A percentile compares a stretch with the other conserved stretches of the same genome.
These are phyloP conservation scores for Geotrichum fermentans DNA, from an alignment of 1,139 yeast genomes.

Conservation along the genomic window DNA sequence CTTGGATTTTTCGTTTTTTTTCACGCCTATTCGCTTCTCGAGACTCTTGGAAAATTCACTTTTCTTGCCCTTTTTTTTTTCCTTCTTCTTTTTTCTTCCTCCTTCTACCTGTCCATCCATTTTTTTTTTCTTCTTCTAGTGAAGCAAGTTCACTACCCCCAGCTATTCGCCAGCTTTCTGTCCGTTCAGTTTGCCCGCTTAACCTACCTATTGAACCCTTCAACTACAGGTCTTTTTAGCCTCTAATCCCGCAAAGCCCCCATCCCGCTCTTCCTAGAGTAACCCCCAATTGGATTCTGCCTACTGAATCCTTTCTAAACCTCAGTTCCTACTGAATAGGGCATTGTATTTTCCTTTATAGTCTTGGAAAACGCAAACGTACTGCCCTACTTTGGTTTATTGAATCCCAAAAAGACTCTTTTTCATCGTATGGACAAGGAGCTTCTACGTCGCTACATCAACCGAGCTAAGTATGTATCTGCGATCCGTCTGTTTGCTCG, in stretches of 20 bases:
- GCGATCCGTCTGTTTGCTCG: slow-evolving; percentile 5
- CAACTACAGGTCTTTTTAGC: background rate
- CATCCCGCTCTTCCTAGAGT: background rate
- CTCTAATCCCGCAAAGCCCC: background rate
- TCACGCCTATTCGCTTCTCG: no score
- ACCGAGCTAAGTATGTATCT: slow-evolving; percentile 38
- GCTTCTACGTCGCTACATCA: slow-evolving; percentile 39
- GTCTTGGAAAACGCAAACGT: slow-evolving; percentile 29
- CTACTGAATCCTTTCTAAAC: slow-evolving; percentile 2
- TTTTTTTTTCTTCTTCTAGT: no score
- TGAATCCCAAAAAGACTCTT: slow-evolving; percentile 20
- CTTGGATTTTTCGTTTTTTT: background rate
- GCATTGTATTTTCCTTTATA: slow-evolving; percentile 29
- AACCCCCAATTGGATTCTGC: background rate
- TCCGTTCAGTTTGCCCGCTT: background rate
- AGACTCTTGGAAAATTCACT: background rate
- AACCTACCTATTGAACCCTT: background rate
- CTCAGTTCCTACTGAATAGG: slow-evolving; percentile 21
- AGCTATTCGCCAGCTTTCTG: background rate
- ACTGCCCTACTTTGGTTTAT: slow-evolving; percentile 26
- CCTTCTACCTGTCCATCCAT: background rate
- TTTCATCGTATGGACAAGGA: slow-evolving; percentile 39
- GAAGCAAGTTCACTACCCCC: background rate
- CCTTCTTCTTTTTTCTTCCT: background rate
- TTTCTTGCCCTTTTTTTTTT: background rate